Base-by-base conservation (phyloP, 2,329 filamentous ascomycete genomes). In the Talaromyces marneffei region DNA sequence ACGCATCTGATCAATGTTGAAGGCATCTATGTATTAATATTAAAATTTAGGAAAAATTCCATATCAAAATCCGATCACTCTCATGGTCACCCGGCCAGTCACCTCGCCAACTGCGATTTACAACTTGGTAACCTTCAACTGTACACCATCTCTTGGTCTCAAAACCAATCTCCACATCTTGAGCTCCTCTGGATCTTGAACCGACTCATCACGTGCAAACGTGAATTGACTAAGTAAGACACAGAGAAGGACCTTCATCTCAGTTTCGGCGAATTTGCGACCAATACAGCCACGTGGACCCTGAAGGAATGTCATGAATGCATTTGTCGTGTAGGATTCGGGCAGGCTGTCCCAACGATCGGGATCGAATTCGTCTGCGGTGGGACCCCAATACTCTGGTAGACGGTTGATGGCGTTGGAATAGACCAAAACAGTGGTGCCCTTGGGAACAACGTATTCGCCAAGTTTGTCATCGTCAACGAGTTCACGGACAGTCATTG, bases 131-230 rank as follows among this genome's bases (percentile, higher is more conserved):
- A 74, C 71, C 66, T 73, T 75, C 57, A 79, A 70, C 1, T 68
- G 72, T 14, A 78, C 71, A 27, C 78, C 78, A 63, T 79, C 74
- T 68, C 74, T 76, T 2, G 78, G 78, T 59, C 78, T 68, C 66
- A 80, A 64, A 16, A 80, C 78, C 48, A 80, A 65, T 37, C 77
- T 71, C 78, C 78, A 80, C 78, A 80, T 80, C 71, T 80, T 80
- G 72, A 76, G 74, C 14, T 73, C 70, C 68, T 80, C 78, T 8
- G 78, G 78, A 64, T 80, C 74, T 3, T 70, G 68, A 6, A 74
- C 70, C 29, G 63, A 66, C 33, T 66, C 62, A 61, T 80, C 76
- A 16, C 71, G 71, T 64, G 70, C 71, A 64, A 75, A 75, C 2
- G 57, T 63, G 65, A 70, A 75, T 67, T 69, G 67, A 60, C 71